Evolutionary conservation across 495 filamentous ascomycete species (phyloP).

Genomic region (Penicillium flavigenum): DNA sequence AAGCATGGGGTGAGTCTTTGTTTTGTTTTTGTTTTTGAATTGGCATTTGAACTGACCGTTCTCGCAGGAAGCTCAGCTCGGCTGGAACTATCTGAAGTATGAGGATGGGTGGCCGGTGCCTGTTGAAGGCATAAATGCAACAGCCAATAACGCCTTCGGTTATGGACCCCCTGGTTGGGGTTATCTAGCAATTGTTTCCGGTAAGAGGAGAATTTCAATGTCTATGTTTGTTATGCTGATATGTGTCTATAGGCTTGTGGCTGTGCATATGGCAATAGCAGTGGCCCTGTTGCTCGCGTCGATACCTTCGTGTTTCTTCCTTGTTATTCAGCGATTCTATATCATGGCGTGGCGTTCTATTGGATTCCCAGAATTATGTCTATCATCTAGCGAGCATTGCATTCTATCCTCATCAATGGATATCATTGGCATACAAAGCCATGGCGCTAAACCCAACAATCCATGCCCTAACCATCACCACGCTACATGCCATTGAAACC

Average conservation of each 20-base stretch:
- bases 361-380: background rate
- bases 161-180: slow-evolving; percentile 11
- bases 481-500: background rate
- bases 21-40: background rate
- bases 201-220: slow-evolving; percentile 13
- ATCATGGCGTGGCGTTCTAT: slow-evolving; percentile 16
- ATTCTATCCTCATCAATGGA: background rate
- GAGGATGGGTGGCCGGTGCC: slow-evolving; percentile 45
- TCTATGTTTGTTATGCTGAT: background rate
- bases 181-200: slow-evolving; percentile 6
- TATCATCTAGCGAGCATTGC: slow-evolving; percentile 5
- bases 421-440: background rate
- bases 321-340: slow-evolving; percentile 10
- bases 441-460: background rate
- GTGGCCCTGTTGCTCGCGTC: background rate
- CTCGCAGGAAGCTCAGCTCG: slow-evolving; percentile 44
- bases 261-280: slow-evolving; percentile 22
- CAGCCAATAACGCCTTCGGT: slow-evolving; percentile 3
- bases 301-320: background rate
- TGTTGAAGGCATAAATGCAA: slow-evolving; percentile 9
- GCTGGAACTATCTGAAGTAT: slow-evolving; percentile 47
- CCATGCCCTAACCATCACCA: background rate
- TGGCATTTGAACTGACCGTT: slow-evolving; percentile 4
- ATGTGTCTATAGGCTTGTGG: slow-evolving; percentile 18
- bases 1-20: slow-evolving; percentile 30